Percentiles rank a stretch among this genome's conserved stretches.
phyloP scores from a whole-genome alignment of 2,329 filamentous ascomycete species.

The Scortechinia acanthostroma region DNA sequence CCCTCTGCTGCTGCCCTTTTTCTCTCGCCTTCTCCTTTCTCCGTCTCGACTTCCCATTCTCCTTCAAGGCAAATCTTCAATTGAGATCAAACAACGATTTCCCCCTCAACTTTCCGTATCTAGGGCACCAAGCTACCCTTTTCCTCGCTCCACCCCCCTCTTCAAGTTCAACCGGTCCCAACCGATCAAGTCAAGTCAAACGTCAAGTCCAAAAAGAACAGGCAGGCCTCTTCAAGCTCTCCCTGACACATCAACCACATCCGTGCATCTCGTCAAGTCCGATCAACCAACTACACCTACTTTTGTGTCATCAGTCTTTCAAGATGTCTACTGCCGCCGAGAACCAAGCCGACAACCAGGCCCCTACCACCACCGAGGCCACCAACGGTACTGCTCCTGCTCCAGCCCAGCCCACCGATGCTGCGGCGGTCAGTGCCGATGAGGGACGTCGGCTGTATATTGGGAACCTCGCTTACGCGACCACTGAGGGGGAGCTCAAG shows the following conservation, averaged over 20 bases:
- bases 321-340: conserved; percentile 1
- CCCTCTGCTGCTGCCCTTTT: neutral
- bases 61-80: neutral
- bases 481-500: conserved; percentile 99
- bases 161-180: neutral
- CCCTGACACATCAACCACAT: neutral
- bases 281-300: neutral
- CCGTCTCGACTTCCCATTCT: neutral
- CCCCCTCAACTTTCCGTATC: neutral
- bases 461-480: conserved; percentile 99
- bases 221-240: neutral
- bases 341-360: neutral
- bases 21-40: neutral
- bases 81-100: too few relatives aligned
- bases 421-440: conserved; percentile 91
- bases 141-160: neutral
- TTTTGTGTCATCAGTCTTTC: neutral
- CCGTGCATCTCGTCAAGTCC: neutral
- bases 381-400: conserved; percentile 64
- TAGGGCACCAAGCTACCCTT: conserved; percentile 3
- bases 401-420: conserved; percentile 47
- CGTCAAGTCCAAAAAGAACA: neutral
- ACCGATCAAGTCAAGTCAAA: too few relatives aligned
- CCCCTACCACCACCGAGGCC: neutral
- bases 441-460: conserved; percentile 99